These are phyloP conservation scores for Neurospora sp. DNA, from an alignment of 495 filamentous ascomycete genomes.

Conservation along the genomic window DNA sequence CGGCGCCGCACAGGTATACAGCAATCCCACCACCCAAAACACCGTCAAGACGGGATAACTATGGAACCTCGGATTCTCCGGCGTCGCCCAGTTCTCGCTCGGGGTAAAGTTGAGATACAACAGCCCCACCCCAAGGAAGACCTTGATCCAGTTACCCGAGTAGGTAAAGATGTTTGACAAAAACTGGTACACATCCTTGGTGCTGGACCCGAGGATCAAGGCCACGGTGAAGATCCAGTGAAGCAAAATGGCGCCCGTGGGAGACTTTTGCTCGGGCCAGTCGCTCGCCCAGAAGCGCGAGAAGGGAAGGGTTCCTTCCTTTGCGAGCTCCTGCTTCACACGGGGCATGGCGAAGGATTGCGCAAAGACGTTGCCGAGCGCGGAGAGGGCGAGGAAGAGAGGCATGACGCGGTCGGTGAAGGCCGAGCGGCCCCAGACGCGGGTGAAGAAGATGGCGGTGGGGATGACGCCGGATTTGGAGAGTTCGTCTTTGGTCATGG, in stretches of 20 bases:
- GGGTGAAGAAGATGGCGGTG: constrained; percentile 50
- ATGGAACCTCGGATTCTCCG: constrained; percentile 9
- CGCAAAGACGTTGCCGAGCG: constrained; percentile 54
- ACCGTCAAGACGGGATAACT: constrained; percentile 31
- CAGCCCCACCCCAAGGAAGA: constrained; percentile 43
- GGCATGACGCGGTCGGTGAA: constrained; percentile 39
- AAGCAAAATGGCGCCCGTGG: constrained; percentile 47
- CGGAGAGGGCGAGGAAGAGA: constrained; percentile 52
- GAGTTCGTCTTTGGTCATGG: constrained; percentile 47
- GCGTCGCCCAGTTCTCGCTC: constrained; percentile 23
- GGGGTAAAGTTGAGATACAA: constrained; percentile 31
- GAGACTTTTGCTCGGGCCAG: constrained; percentile 43
- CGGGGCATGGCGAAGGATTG: constrained; percentile 53
- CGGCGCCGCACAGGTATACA: constrained; percentile 32
- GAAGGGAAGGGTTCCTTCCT: constrained; percentile 48
- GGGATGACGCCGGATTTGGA: constrained; percentile 41
- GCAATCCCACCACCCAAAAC: constrained; percentile 34
- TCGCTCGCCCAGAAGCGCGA: constrained; percentile 52
- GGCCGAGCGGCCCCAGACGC: constrained; percentile 38
- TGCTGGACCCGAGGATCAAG: constrained; percentile 39
- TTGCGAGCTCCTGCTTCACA: constrained; percentile 48
- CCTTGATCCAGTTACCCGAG: constrained; percentile 30
- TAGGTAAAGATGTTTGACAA: constrained; percentile 24
- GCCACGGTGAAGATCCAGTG: constrained; percentile 52
- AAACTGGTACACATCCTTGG: constrained; percentile 17